Evolutionary conservation across 2,329 filamentous ascomycete species (phyloP), one percentile per base, ranked within the genome.

Genomic region (Colletotrichum lindemuthianum): DNA sequence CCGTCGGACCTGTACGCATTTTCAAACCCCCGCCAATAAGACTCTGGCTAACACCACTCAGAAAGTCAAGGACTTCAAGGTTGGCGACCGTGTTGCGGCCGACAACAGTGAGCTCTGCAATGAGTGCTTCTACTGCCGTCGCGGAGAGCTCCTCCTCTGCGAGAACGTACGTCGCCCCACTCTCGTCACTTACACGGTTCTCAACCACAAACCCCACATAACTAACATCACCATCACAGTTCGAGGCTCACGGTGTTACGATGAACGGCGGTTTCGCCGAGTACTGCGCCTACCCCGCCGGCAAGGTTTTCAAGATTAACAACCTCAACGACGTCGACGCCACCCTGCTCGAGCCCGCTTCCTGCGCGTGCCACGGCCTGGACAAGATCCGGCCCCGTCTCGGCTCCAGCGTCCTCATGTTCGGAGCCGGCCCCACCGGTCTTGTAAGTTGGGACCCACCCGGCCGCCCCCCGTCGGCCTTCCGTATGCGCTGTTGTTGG

Each of bases 231-330:
- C 12, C 36, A 36, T 48, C n/a, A 24, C 36, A 79, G 73, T 89
- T 90, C 75, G 84, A 87, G 69, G 88, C 87, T 16, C 88, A 90
- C 69, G 88, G 86, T 69, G 86, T 88, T n/a, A 88, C 84, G 68
- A 81, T 91, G 76, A 86, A 90, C 67, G 90, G 90, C 70, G 89
- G 90, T 36, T 92, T 92, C 70, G 90, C 90, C 54, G 89, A 92
- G 75, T 92, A 91, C 81, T 82, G 81, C 69, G 79, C 80, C 39
- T 84, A 83, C 71, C 79, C 82, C 10, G 80, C 82, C 57, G 79
- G 77, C 68, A 82, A 82, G 75, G 86, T 90, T 41, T 90, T 90
- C 81, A 85, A 86, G 72, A 86, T 90, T 73, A 76, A 88, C 68
- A 89, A 90, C 74, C 81, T 92, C 41, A 84, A 80, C 37, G 86